Base-by-base conservation (phyloP, 805 yeast species). In the Kodamaea fukazawae region DNA sequence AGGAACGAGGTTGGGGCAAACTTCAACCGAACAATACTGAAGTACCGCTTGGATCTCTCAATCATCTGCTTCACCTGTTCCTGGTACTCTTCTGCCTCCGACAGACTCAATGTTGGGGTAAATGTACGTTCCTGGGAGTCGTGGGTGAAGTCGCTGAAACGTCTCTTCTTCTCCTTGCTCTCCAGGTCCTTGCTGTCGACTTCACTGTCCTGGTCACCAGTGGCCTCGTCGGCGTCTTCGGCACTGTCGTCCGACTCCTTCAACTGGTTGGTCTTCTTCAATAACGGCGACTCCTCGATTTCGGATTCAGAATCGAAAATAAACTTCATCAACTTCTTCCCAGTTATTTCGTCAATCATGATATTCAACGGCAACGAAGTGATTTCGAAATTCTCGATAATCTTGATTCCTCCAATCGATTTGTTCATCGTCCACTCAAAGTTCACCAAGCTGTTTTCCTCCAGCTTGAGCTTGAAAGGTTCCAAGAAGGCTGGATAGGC, bases 21-120 rank as follows among this genome's bases (percentile, higher is more conserved):
- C 23, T 63, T 66, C 45, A 91, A 70, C 11, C 75, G 64, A 16
- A 79, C 76, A 44, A 90, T 77, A 49, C 86, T 82, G 58, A 85
- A 70, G 55, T 77, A 86, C 42, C 76, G 78, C 18, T 86, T 76
- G 0, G 97, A 87, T 34, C 97, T 67, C 32, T 70, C 63, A 4
- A 88, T 63, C 96, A 91, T 88, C 46, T 77, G 74, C 17, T 78
- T 58, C 15, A 67, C 52, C 14, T 68, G 57, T 15, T 54, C 55
- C 34, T 60, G 58, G 20, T 53, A 42, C 32, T 50, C 57, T 30
- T 38, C 35, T 4, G 15, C 23, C 8, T 20, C 23, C 7, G 23
- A 20, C 23, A 20, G 23, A 20, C 23, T 20, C 23, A 20, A 20
- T 5, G 23, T 20, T 20, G 23, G 23, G 7, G 23, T 20, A 8